A percentile compares a stretch with the other conserved stretches of the same genome.
These are phyloP conservation scores for Dryas drummondii DNA, from an alignment of 306 rosid species.

Conservation along the genomic window DNA sequence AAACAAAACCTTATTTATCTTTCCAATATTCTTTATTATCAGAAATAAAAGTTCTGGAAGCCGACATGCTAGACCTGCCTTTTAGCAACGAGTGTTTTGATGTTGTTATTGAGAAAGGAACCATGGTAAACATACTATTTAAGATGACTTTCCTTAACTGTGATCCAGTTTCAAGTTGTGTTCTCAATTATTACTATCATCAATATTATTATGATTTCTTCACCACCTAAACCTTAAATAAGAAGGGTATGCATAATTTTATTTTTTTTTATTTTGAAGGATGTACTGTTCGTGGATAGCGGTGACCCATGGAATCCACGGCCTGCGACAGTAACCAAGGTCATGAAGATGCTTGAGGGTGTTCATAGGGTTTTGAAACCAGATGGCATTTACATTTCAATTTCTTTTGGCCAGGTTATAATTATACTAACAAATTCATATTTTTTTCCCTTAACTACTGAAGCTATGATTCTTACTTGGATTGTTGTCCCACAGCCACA, in stretches of 20 bases:
- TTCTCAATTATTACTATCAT: conserved; percentile 5
- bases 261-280: conserved; percentile 54
- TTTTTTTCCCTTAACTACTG: conserved; percentile 6
- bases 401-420: conserved; percentile 84
- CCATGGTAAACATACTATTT: conserved; percentile 59
- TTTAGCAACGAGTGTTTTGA: conserved; percentile 78
- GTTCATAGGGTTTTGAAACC: conserved; percentile 82
- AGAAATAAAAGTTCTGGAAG: conserved; percentile 90
- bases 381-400: conserved; percentile 74
- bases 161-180: conserved; percentile 22
- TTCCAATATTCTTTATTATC: conserved; percentile 27
- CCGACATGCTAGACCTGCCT: conserved; percentile 95
- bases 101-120: conserved; percentile 92
- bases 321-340: conserved; percentile 67
- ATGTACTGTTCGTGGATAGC: conserved; percentile 89
- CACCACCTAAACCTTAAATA: neutral
- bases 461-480: conserved; percentile 28
- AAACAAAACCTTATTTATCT: neutral
- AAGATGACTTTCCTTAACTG: conserved; percentile 23
- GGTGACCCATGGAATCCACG: conserved; percentile 94
- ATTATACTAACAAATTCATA: conserved; percentile 26
- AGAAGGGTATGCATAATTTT: conserved; percentile 17
- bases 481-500: conserved; percentile 62
- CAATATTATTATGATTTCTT: conserved; percentile 8
- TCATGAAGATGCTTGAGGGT: conserved; percentile 73